phyloP scores from a whole-genome alignment of 495 filamentous ascomycete genomes.

The Bombardia bombarda region DNA sequence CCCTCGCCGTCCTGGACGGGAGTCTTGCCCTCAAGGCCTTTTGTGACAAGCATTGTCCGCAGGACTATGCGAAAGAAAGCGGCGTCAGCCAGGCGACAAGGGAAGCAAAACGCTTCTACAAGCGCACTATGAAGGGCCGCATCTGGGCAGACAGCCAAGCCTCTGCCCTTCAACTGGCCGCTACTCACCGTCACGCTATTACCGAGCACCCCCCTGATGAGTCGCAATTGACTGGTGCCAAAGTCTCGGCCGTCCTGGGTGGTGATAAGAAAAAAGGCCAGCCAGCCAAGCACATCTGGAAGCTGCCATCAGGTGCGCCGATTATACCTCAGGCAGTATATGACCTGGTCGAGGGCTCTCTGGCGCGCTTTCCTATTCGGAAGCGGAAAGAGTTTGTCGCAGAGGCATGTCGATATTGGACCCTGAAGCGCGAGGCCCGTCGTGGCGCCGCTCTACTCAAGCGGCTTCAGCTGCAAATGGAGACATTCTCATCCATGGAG shows the following conservation, averaged over 20 bases:
- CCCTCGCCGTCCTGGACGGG: constrained; percentile 74
- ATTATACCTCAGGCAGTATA: constrained; percentile 83
- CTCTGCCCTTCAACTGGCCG: constrained; percentile 70
- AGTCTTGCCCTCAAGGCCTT: constrained; percentile 79
- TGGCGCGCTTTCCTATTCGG: constrained; percentile 70
- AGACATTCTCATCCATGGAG: constrained; percentile 93
- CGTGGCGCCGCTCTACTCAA: constrained; percentile 87
- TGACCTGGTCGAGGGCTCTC: constrained; percentile 67
- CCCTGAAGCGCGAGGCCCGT: constrained; percentile 86
- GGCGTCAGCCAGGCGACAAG: constrained; percentile 48
- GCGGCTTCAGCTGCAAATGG: constrained; percentile 85
- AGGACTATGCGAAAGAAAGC: constrained; percentile 82
- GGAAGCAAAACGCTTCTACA: constrained; percentile 66
- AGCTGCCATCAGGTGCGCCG: constrained; percentile 87
- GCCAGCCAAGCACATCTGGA: constrained; percentile 72
- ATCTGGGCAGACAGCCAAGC: constrained; percentile 89
- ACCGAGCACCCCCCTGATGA: constrained; percentile 50
- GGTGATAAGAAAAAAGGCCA: constrained; percentile 67
- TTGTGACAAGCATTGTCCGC: constrained; percentile 92
- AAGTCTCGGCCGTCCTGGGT: constrained; percentile 51
- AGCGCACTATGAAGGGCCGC: constrained; percentile 71
- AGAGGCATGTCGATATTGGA: constrained; percentile 96
- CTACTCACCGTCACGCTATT: constrained; percentile 52
- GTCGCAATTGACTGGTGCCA: constrained; percentile 47
- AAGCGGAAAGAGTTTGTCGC: constrained; percentile 87